A percentile compares a stretch with the other conserved stretches of the same genome.
Evolutionary conservation across 2,329 filamentous ascomycete species (phyloP).

Genomic region (Nannizziopsis barbatae): DNA sequence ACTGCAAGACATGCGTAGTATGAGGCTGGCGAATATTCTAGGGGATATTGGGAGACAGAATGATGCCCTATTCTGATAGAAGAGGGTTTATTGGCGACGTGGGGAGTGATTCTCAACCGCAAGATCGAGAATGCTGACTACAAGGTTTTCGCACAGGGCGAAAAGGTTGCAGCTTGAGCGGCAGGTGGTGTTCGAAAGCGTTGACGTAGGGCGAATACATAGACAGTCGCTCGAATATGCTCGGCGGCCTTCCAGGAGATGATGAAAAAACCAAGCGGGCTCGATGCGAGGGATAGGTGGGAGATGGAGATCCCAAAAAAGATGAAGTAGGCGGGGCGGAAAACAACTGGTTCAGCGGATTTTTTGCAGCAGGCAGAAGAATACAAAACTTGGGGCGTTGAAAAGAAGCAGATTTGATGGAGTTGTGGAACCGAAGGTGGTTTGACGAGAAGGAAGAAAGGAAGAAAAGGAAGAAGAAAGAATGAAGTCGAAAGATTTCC

Average conservation of each 20-base stretch:
- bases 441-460: slow-evolving; percentile 17
- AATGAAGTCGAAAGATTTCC: not conserved
- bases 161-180: slow-evolving; percentile 94
- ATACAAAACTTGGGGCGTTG: not conserved
- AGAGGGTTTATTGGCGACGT: slow-evolving; percentile 19
- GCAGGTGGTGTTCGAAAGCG: slow-evolving; percentile 88
- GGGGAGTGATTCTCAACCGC: slow-evolving; percentile 59
- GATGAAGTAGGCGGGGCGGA: not conserved
- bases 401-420: not conserved
- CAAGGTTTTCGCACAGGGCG: slow-evolving; percentile 89
- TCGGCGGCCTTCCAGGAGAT: slow-evolving; percentile 27
- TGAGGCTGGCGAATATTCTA: slow-evolving; percentile 5
- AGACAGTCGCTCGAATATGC: slow-evolving; percentile 52
- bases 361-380: not conserved
- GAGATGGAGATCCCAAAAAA: not conserved
- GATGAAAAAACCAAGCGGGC: slow-evolving; percentile 21
- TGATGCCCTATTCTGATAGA: slow-evolving; percentile 16
- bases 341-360: not conserved
- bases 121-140: slow-evolving; percentile 78
- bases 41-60: slow-evolving; percentile 15
- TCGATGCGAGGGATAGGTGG: not conserved
- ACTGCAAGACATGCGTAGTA: slow-evolving; percentile 51
- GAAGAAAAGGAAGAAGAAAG: slow-evolving; percentile 9
- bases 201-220: slow-evolving; percentile 97
- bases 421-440: not conserved